A percentile compares a stretch with the other conserved stretches of the same genome.
Evolutionary conservation across 208 protist genomes (phyloP).

Genomic region (Wallacemonas sp.): DNA sequence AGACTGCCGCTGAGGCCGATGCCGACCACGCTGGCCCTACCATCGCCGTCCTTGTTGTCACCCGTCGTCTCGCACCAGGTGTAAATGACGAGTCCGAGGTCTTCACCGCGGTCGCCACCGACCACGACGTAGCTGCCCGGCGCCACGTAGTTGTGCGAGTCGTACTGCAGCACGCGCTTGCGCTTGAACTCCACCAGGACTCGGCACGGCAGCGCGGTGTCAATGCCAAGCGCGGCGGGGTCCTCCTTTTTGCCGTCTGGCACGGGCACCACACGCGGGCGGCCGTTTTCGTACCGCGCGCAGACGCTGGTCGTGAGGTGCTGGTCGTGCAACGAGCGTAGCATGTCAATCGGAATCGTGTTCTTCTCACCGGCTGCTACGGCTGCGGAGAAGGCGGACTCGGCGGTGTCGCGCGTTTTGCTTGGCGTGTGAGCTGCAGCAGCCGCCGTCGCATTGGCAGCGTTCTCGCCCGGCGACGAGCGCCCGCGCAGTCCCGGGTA

Average conservation of each 20-base stretch:
- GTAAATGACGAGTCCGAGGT: constrained; percentile 85
- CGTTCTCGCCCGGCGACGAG: neutral
- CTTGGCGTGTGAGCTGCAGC: constrained; percentile 20
- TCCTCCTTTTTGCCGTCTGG: constrained; percentile 41
- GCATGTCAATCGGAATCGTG: constrained; percentile 94
- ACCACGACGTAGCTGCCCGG: constrained; percentile 87
- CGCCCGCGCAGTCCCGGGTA: neutral
- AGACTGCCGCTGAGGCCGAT: constrained; percentile 62
- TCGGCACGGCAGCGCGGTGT: constrained; percentile 60
- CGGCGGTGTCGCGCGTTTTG: constrained; percentile 16
- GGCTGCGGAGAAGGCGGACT: too few relatives aligned
- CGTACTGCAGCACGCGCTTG: constrained; percentile 83
- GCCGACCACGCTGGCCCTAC: constrained; percentile 36
- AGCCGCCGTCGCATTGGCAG: constrained; percentile 12
- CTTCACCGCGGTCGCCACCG: constrained; percentile 86
- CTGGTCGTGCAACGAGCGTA: constrained; percentile 93
- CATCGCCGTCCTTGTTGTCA: neutral
- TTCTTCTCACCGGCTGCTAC: constrained; percentile 32
- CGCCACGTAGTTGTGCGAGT: constrained; percentile 65
- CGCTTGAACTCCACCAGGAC: constrained; percentile 92
- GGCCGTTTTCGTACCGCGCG: constrained; percentile 59
- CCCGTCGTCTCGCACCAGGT: constrained; percentile 63
- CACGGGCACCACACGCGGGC: constrained; percentile 50
- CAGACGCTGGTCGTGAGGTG: constrained; percentile 64
- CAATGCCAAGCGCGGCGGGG: constrained; percentile 54